Evolutionary conservation across 345 rosid species (phyloP).

Genomic region (Physaria fendleri): DNA sequence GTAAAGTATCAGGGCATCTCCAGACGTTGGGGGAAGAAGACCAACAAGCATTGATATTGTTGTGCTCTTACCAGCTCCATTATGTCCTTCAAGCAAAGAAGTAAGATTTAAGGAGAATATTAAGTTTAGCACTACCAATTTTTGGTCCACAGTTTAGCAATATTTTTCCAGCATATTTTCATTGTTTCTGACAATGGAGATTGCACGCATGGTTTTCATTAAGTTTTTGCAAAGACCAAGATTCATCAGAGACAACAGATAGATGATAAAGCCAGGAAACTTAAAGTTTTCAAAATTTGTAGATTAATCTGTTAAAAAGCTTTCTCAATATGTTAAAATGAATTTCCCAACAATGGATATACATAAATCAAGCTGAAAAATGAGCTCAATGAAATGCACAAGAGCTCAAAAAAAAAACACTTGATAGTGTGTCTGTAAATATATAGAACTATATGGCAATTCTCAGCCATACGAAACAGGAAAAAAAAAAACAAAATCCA

Average conservation of each 20-base stretch:
- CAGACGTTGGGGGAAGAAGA: conserved; percentile 90
- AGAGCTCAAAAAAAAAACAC: background rate
- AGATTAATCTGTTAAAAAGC: conserved; percentile 3
- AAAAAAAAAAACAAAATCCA: no score
- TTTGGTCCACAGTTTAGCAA: no score
- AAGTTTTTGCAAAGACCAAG: conserved; percentile 5
- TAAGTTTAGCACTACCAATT: background rate
- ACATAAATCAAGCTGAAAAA: background rate
- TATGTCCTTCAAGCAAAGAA: conserved; percentile 61
- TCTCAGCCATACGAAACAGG: background rate
- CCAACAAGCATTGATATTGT: conserved; percentile 99
- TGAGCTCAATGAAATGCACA: background rate
- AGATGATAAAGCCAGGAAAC: conserved; percentile 4
- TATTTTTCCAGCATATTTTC: conserved; percentile 1
- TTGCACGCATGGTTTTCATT: conserved; percentile 4
- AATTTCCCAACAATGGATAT: background rate
- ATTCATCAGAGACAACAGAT: conserved; percentile 6
- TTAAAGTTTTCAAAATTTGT: background rate
- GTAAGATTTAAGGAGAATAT: background rate
- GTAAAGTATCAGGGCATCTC: conserved; percentile 89
- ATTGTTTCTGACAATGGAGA: background rate
- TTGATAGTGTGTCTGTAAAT: background rate
- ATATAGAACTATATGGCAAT: background rate
- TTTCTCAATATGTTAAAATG: conserved; percentile 1
- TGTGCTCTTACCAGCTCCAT: conserved; percentile 99